Percentiles rank a stretch among this genome's conserved stretches.
Evolutionary conservation across 305 asterid genomes (phyloP).

Genomic region (Ajuga reptans): DNA sequence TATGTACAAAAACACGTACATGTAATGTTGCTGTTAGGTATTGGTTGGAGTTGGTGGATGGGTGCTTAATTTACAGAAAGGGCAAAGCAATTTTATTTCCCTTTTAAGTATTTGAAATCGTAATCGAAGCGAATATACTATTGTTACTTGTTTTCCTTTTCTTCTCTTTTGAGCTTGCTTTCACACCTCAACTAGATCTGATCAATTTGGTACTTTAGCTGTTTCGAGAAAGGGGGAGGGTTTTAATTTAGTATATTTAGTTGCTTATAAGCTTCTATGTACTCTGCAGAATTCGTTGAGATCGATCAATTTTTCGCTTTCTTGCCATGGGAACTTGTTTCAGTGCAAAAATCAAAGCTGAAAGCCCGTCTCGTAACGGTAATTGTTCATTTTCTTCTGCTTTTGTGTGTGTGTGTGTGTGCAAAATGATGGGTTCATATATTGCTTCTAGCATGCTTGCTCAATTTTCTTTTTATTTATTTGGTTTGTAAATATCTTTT

Average conservation of each 20-base stretch:
- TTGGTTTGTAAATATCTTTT: no score
- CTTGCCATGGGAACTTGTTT: slow-evolving; percentile 64
- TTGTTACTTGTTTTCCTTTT: background rate
- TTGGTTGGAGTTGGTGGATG: slow-evolving; percentile 20
- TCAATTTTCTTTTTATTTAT: background rate
- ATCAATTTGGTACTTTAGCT: background rate
- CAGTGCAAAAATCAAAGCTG: slow-evolving; percentile 65
- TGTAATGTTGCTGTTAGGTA: background rate
- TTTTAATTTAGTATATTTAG: background rate
- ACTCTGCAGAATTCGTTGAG: slow-evolving; percentile 28
- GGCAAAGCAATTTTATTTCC: background rate
- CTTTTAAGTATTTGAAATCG: background rate
- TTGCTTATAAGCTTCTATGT: slow-evolving; percentile 8
- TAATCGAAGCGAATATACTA: background rate
- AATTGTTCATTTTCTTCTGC: background rate
- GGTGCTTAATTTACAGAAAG: background rate
- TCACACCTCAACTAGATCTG: slow-evolving; percentile 26
- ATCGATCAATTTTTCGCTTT: background rate
- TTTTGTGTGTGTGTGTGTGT: no score
- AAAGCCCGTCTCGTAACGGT: slow-evolving; percentile 52
- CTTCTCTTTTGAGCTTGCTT: slow-evolving; percentile 18
- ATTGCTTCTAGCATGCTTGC: background rate
- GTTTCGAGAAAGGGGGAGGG: background rate
- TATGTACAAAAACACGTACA: background rate
- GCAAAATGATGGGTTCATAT: no score